Evolutionary conservation across 768 basidiomycete genomes (phyloP), one percentile per base, ranked within the genome.

Genomic region (Collybia sp.): DNA sequence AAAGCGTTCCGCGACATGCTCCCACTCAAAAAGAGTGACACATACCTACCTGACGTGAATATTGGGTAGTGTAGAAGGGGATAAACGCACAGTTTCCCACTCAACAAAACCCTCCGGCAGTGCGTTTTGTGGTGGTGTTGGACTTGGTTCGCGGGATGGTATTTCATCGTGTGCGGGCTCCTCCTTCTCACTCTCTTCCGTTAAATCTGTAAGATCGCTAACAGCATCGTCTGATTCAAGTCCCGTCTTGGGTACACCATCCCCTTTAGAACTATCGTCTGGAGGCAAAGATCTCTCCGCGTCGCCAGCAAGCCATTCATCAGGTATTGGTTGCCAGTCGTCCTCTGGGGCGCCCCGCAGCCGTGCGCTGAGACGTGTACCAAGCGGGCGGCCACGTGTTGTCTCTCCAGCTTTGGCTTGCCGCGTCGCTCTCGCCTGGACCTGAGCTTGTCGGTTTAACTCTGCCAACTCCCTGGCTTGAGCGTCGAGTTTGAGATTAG

Each of bases 1-100:
- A 58, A 93, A 94, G 34, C 70, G 82, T 31, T 85, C 80, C 11
- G 83, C 77, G 38, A 93, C 77, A 41, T 76, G 75, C 52, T 92
- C 85, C 93, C 93, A 97, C 52, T 97, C 92, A 11, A 76, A 69
- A 2, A 92, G 72, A 12, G 86, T 88, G 5, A 84, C 79, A 56
- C 90, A 93, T 52, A 94, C 80, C 92, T 94, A 51, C 16, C 39
- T 13, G 16, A 13, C 20, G 35, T 44, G 19, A 30, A 48, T 33
- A 43, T 43, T 40, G 38, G n/a, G 12, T 5, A 42, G 2, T 36
- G 45, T 17, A 1, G 42, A 36, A 13, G 5, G 19, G 16, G n/a
- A 10, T 16, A 25, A 37, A 70, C 81, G 56, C 48, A 92, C 93
- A 56, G 88, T 87, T 70, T 95, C 90, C 93, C 94, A 97, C 63